A percentile compares a stretch with the other conserved stretches of the same genome.
phyloP scores from a whole-genome alignment of 306 rosid species.

The Cicer bijugum region DNA sequence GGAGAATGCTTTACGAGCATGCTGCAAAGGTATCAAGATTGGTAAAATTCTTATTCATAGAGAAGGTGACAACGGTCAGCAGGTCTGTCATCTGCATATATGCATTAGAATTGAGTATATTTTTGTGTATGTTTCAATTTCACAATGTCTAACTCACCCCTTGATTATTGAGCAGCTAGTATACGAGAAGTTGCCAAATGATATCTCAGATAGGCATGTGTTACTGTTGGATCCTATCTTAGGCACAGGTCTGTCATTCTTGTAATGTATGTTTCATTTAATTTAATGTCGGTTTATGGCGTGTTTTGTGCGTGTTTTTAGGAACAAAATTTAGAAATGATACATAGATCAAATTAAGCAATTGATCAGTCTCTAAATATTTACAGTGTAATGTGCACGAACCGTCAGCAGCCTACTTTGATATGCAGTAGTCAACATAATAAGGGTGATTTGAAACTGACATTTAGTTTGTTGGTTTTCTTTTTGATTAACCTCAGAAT shows the following conservation, averaged over 20 bases:
- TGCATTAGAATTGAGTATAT: conserved; percentile 19
- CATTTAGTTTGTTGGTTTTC: conserved; percentile 24
- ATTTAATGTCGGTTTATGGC: neutral
- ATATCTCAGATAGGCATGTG: conserved; percentile 96
- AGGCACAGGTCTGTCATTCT: conserved; percentile 84
- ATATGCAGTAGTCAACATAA: conserved; percentile 4
- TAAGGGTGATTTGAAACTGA: neutral
- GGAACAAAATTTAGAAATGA: neutral
- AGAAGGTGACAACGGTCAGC: conserved; percentile 99
- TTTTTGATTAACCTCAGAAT: conserved; percentile 5
- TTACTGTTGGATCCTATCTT: conserved; percentile 93
- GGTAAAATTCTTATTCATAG: conserved; percentile 99
- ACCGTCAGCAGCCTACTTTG: neutral
- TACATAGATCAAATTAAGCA: neutral
- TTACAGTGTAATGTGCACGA: neutral
- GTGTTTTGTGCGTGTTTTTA: neutral
- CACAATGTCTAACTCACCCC: conserved; percentile 32
- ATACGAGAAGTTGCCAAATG: conserved; percentile 90
- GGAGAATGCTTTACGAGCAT: conserved; percentile 99
- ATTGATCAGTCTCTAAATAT: neutral
- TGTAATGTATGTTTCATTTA: neutral
- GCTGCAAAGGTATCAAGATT: conserved; percentile 98
- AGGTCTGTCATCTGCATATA: conserved; percentile 61
- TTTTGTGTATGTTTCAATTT: conserved; percentile 34
- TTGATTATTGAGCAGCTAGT: conserved; percentile 70